phyloP scores from a whole-genome alignment of 2,329 filamentous ascomycete genomes.

The Cadophora luteo-olivacea region DNA sequence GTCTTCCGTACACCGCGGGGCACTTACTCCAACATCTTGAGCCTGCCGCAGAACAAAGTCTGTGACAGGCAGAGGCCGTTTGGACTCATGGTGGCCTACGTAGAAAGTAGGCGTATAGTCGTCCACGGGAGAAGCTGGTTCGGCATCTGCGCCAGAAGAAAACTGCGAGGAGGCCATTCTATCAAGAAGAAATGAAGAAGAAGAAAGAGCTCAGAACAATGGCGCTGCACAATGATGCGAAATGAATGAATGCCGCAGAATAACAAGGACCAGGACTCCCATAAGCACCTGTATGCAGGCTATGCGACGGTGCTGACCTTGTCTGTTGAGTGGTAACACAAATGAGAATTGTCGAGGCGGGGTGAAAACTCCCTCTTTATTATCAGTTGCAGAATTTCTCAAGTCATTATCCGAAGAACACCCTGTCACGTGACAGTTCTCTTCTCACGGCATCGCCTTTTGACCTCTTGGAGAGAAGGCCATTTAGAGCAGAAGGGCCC shows the following conservation, averaged over 20 bases:
- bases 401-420: neutral
- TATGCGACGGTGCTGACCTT: neutral
- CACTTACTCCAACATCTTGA: slow-evolving; percentile 70
- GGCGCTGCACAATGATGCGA: slow-evolving; percentile 19
- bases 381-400: neutral
- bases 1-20: slow-evolving; percentile 26
- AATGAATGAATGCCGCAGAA: slow-evolving; percentile 19
- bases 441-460: neutral
- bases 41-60: slow-evolving; percentile 70
- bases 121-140: slow-evolving; percentile 36
- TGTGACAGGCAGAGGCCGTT: slow-evolving; percentile 63
- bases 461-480: neutral
- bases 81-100: slow-evolving; percentile 76
- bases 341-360: neutral
- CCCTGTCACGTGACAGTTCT: neutral
- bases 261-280: slow-evolving; percentile 12
- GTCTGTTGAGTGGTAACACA: slow-evolving; percentile 4
- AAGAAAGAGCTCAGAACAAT: slow-evolving; percentile 1
- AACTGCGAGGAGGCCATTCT: slow-evolving; percentile 31
- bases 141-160: slow-evolving; percentile 26
- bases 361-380: slow-evolving; percentile 3
- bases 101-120: slow-evolving; percentile 61
- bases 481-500: too few species aligned
- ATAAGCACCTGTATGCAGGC: neutral
- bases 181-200: slow-evolving; percentile 3